These are phyloP conservation scores for Limtongia smithiae DNA, from an alignment of 805 yeast genomes.

Conservation along the genomic window DNA sequence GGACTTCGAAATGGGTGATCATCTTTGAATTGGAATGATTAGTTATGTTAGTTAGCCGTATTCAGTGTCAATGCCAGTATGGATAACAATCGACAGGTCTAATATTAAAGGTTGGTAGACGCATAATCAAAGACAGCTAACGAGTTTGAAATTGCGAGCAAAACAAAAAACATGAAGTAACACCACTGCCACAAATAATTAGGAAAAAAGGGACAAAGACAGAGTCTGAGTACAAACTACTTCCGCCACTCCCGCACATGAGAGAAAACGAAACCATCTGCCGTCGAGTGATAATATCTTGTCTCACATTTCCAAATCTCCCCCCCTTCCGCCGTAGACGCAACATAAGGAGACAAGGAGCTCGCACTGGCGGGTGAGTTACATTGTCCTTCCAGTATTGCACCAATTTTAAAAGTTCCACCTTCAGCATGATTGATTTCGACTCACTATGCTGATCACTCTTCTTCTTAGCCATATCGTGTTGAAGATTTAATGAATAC, in stretches of 20 bases:
- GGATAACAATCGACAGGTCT: neutral
- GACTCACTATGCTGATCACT: neutral
- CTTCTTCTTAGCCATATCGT: neutral
- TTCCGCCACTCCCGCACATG: neutral
- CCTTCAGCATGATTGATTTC: too few species aligned
- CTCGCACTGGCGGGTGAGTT: too few species aligned
- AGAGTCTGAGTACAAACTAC: neutral
- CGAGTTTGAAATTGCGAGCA: neutral
- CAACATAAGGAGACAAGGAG: too few species aligned
- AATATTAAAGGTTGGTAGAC: neutral
- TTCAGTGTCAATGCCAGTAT: neutral
- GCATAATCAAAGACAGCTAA: slow-evolving; percentile 1
- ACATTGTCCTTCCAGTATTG: neutral
- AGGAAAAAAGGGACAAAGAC: neutral
- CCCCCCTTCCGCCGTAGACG: too few species aligned
- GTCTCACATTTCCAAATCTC: too few species aligned
- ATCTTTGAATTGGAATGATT: neutral
- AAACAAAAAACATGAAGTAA: slow-evolving; percentile 6
- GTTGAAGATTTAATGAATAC: neutral
- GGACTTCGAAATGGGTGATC: too few species aligned
- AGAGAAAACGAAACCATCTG: neutral
- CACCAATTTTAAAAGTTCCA: neutral
- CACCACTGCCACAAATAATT: slow-evolving; percentile 15
- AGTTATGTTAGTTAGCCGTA: too few species aligned
- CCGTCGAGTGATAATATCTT: too few species aligned